Percentiles rank a stretch among this genome's conserved stretches.
Conservation (phyloP, 2,329 filamentous ascomycete species). For the Diaporthe citri region DNA sequence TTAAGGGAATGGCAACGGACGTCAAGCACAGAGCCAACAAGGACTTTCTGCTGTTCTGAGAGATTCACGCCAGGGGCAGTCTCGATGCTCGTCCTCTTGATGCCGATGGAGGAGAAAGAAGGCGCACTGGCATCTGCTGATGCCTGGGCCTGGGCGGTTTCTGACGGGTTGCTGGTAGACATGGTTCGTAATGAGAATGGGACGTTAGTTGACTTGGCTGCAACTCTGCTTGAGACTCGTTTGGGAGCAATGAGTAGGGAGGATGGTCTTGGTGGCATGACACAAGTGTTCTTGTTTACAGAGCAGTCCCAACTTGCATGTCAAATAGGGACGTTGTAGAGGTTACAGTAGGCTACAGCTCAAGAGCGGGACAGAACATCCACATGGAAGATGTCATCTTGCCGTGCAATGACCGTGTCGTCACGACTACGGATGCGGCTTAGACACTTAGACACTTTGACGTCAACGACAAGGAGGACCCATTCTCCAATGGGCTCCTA, state of each 20-base stretch:
- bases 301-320: no score
- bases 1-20: constrained; percentile 44
- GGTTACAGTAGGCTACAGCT: not conserved
- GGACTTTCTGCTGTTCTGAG: constrained; percentile 61
- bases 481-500: no score
- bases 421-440: constrained; percentile 29
- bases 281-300: not conserved
- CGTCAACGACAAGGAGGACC: constrained; percentile 14
- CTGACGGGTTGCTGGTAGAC: constrained; percentile 47
- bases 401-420: constrained; percentile 12
- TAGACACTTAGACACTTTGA: not conserved
- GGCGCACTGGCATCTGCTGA: constrained; percentile 36
- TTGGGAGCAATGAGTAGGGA: not conserved
- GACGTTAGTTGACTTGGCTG: not conserved
- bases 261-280: constrained; percentile 34
- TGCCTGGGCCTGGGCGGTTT: constrained; percentile 46
- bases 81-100: constrained; percentile 68
- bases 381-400: constrained; percentile 10
- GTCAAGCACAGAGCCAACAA: constrained; percentile 71
- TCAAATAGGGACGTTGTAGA: no score
- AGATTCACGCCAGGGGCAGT: constrained; percentile 64
- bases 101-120: constrained; percentile 50
- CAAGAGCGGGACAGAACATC: not conserved
- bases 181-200: constrained; percentile 42
- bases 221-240: not conserved